Base-by-base conservation (phyloP, 1,284 basidiomycete genomes). In the Rhodotorula sp. region DNA sequence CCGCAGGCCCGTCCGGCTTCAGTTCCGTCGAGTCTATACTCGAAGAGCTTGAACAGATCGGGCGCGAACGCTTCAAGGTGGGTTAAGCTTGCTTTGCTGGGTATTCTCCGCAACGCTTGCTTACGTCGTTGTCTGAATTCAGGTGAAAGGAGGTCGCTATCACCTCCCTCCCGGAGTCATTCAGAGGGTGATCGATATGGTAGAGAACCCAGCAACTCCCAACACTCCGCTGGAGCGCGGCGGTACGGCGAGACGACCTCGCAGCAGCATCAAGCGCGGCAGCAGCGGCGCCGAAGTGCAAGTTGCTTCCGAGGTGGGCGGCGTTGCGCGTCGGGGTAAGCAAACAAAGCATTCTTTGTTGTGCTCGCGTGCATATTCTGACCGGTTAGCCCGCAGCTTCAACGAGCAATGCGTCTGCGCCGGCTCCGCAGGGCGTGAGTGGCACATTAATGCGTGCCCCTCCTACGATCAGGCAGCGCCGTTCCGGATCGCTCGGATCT, bases 21-120 rank as follows among this genome's bases (percentile, higher is more conserved):
- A 18, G 43, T 2, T 55, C 48, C 5, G 19, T 67, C 38, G 64
- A 67, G 3, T 60, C 66, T 31, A 74, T 74, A 18, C 45, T 57
- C 14, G 45, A 47, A 0, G 70, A 75, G 43, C 66, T 75, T 2
- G 38, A 45, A 16, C 64, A 3, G 3, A 73, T 75, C 52, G 74
- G 74, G 2, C n/a, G 28, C 7, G 74, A 73, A 48, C 66, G 71
- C 18, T 75, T 73, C 71, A 73, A 71, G 45, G 62, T 56, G 54
- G 2, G 54, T 14, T 14, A 18, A 15, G 12, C 4, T 8, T 23
- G 12, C 21, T 26, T 2, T 19, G 5, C 1, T 5, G 12, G 23
- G 16, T 4, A 12, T 23, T 19, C 48, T n/a, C 12, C 2, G 21
- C 3, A 19, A 21, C 43, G 47, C 52, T 8, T 28, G 4, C 10